Evolutionary conservation across 148 eudicot species (phyloP).

Genomic region (Diospyros kaki): DNA sequence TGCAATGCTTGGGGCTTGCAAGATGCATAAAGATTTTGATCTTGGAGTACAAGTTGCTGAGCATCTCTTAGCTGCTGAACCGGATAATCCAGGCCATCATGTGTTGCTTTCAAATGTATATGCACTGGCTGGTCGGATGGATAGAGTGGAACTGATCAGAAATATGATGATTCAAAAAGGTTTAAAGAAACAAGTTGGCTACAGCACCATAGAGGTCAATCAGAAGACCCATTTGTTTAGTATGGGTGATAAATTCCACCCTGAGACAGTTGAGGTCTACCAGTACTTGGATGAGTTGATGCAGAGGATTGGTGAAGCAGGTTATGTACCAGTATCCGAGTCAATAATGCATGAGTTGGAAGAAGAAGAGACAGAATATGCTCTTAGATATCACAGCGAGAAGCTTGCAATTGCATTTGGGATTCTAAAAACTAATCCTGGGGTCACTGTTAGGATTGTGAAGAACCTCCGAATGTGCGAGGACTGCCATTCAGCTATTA

Average conservation of each 20-base stretch:
- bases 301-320: constrained; percentile 39
- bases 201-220: constrained; percentile 47
- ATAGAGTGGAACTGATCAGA: constrained; percentile 43
- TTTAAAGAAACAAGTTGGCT: constrained; percentile 55
- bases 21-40: constrained; percentile 49
- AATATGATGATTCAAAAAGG: constrained; percentile 42
- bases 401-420: constrained; percentile 69
- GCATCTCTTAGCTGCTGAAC: constrained; percentile 49
- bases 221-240: constrained; percentile 47
- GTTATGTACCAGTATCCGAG: constrained; percentile 44
- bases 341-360: constrained; percentile 58
- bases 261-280: constrained; percentile 38
- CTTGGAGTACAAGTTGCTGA: constrained; percentile 54
- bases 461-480: constrained; percentile 74
- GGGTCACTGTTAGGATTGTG: constrained; percentile 34
- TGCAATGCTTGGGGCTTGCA: constrained; percentile 63
- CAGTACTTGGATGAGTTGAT: constrained; percentile 50
- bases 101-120: constrained; percentile 51
- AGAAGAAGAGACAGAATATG: constrained; percentile 56
- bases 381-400: constrained; percentile 61
- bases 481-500: constrained; percentile 64
- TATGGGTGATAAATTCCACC: constrained; percentile 57
- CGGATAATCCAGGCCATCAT: constrained; percentile 47
- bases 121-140: constrained; percentile 60
- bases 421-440: constrained; percentile 33